Evolutionary conservation across 2,329 filamentous ascomycete genomes (phyloP).

Genomic region (Venturia nashicola): DNA sequence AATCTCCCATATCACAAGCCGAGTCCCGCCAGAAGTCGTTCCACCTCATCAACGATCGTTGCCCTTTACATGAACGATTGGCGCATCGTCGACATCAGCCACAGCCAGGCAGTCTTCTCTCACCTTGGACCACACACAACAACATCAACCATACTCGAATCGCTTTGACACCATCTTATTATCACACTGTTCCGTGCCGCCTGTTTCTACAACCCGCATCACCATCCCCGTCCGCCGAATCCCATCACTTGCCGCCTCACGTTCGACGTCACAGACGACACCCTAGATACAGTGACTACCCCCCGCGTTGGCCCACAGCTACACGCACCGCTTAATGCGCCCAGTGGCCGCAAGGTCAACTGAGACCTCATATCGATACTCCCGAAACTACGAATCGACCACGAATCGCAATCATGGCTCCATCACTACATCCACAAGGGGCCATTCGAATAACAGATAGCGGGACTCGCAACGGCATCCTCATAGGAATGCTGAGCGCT

Average conservation of each 20-base stretch:
- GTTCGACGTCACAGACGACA: not conserved
- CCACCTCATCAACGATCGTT: not conserved
- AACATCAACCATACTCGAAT: not conserved
- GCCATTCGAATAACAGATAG: not conserved
- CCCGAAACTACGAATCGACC: not conserved
- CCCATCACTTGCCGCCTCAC: not conserved
- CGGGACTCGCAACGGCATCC: conserved; percentile 58
- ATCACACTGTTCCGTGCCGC: not conserved
- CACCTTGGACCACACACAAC: not conserved
- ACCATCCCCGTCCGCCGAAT: not conserved
- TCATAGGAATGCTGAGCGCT: conserved; percentile 89
- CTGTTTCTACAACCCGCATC: not conserved
- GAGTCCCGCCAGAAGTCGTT: not conserved
- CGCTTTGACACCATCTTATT: not conserved
- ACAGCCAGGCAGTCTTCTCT: not conserved
- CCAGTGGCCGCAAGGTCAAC: not conserved
- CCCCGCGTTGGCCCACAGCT: not conserved
- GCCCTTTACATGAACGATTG: not conserved
- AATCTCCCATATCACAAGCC: not conserved
- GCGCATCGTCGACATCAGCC: not conserved
- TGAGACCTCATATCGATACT: not conserved
- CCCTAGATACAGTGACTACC: not conserved
- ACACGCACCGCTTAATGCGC: not conserved
- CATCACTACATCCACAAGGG: not conserved
- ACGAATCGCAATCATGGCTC: not conserved